phyloP scores from a whole-genome alignment of 2,329 filamentous ascomycete species.

The Sporothrix curviconia region DNA sequence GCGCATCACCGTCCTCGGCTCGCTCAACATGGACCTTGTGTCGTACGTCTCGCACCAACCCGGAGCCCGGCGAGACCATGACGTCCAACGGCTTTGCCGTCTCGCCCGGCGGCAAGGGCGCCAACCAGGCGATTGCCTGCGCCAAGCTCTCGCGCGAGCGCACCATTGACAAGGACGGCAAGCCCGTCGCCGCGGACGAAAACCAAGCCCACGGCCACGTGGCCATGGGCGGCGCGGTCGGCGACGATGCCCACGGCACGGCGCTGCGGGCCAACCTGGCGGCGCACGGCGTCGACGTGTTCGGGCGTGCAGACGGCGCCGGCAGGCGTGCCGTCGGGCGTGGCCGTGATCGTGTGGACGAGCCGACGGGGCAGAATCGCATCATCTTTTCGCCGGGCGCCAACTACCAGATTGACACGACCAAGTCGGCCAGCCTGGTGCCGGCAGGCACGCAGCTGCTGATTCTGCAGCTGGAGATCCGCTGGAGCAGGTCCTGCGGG shows the following conservation, averaged over 20 bases:
- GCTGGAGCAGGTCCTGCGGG: slow-evolving; percentile 43
- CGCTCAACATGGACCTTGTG: slow-evolving; percentile 90
- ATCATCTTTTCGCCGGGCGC: slow-evolving; percentile 69
- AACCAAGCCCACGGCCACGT: slow-evolving; percentile 35
- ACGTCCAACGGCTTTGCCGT: slow-evolving; percentile 71
- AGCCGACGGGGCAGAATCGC: slow-evolving; percentile 65
- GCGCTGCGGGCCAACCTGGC: slow-evolving; percentile 53
- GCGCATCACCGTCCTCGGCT: slow-evolving; percentile 77
- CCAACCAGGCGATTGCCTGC: slow-evolving; percentile 89
- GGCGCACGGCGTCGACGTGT: slow-evolving; percentile 55
- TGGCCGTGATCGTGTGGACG: slow-evolving; percentile 70
- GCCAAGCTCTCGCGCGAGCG: slow-evolving; percentile 66
- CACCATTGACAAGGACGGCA: slow-evolving; percentile 28
- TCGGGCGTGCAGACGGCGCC: slow-evolving; percentile 39
- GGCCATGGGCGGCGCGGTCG: slow-evolving; percentile 69
- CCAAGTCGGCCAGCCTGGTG: slow-evolving; percentile 19
- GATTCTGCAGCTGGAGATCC: slow-evolving; percentile 58
- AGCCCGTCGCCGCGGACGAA: slow-evolving; percentile 21
- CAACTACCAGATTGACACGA: slow-evolving; percentile 47
- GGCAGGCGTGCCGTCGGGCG: slow-evolving; percentile 54
- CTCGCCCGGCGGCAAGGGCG: slow-evolving; percentile 86
- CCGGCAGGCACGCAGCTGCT: slow-evolving; percentile 45
- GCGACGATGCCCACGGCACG: slow-evolving; percentile 58
- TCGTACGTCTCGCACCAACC: slow-evolving; percentile 79
- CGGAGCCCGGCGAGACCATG: slow-evolving; percentile 78